phyloP scores from a whole-genome alignment of 805 yeast species.

The Metschnikowia peoriensis region DNA sequence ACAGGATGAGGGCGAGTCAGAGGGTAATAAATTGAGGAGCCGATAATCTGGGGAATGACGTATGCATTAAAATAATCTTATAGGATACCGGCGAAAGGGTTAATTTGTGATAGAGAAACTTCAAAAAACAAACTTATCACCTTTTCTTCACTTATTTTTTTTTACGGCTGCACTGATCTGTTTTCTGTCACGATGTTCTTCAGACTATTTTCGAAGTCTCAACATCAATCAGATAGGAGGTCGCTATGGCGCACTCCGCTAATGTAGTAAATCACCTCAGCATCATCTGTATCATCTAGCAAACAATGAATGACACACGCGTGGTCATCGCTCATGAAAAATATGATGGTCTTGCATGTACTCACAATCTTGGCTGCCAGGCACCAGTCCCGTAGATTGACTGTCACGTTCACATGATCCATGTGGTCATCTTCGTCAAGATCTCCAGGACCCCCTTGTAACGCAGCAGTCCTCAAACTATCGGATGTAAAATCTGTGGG shows the following conservation, averaged over 20 bases:
- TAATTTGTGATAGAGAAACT: background rate
- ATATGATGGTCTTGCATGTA: slow-evolving; percentile 56
- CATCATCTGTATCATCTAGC: slow-evolving; percentile 60
- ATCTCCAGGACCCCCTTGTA: slow-evolving; percentile 8
- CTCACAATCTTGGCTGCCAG: slow-evolving; percentile 60
- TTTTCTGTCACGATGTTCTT: background rate
- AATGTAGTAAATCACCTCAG: slow-evolving; percentile 64
- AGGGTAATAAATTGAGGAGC: background rate
- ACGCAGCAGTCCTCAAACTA: slow-evolving; percentile 20
- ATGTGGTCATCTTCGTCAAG: slow-evolving; percentile 16
- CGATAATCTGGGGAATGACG: background rate
- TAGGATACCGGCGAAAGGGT: background rate
- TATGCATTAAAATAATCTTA: too few relatives aligned
- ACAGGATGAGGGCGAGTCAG: slow-evolving; percentile 3
- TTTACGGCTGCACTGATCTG: background rate
- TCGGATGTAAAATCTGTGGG: slow-evolving; percentile 21
- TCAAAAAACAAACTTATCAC: background rate
- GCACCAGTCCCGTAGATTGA: slow-evolving; percentile 66
- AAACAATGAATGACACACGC: slow-evolving; percentile 66
- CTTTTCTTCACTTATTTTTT: too few relatives aligned
- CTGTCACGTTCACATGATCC: slow-evolving; percentile 45
- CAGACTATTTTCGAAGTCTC: background rate
- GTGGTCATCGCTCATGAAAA: slow-evolving; percentile 55
- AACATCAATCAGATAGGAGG: slow-evolving; percentile 1
- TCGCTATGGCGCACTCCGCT: slow-evolving; percentile 25